These are phyloP conservation scores for Penicillium sp. DNA, from an alignment of 2,329 filamentous ascomycete species.

Conservation along the genomic window DNA sequence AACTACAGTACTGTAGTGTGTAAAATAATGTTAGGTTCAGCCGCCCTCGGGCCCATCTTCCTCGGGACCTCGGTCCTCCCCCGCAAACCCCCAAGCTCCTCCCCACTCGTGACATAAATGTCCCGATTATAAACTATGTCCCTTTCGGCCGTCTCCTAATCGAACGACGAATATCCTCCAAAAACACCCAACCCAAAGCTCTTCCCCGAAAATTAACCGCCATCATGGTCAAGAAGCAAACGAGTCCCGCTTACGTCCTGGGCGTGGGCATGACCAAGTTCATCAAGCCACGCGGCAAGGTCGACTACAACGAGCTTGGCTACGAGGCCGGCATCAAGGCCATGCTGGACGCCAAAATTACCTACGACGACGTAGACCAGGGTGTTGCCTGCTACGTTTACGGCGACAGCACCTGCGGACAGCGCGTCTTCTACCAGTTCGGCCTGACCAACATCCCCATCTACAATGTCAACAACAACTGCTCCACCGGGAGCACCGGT, in stretches of 20 bases:
- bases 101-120: slow-evolving; percentile 11
- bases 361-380: slow-evolving; percentile 94
- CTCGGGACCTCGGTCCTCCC: slow-evolving; percentile 41
- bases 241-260: slow-evolving; percentile 75
- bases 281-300: slow-evolving; percentile 92
- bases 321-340: slow-evolving; percentile 92
- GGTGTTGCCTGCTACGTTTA: slow-evolving; percentile 98
- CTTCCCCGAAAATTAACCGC: slow-evolving; percentile 1
- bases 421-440: slow-evolving; percentile 98
- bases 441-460: slow-evolving; percentile 96
- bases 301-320: slow-evolving; percentile 91
- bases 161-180: neutral
- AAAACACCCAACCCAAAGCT: neutral
- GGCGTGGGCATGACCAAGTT: slow-evolving; percentile 99
- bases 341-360: slow-evolving; percentile 75
- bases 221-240: slow-evolving; percentile 55
- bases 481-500: slow-evolving; percentile 91
- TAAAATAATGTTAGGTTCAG: neutral
- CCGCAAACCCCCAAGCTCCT: slow-evolving; percentile 26
- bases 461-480: slow-evolving; percentile 99
- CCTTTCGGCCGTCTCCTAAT: neutral
- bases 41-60: slow-evolving; percentile 16
- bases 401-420: slow-evolving; percentile 90
- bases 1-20: neutral
- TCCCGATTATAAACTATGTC: slow-evolving; percentile 2